A percentile compares a stretch with the other conserved stretches of the same genome.
phyloP scores from a whole-genome alignment of 2,329 filamentous ascomycete genomes.

The Fusarium phyllophilum region DNA sequence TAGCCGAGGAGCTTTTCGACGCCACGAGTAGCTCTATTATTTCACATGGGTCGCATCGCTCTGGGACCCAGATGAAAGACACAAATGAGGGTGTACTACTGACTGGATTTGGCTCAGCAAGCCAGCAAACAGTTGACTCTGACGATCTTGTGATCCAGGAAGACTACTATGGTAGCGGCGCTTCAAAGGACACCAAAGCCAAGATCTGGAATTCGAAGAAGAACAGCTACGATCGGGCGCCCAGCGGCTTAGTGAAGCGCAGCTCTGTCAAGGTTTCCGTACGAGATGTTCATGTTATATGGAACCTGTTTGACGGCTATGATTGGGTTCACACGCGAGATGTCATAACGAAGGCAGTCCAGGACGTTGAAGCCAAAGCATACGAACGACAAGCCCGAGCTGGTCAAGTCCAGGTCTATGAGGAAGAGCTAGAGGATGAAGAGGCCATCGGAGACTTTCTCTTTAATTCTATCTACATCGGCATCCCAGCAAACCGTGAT shows the following conservation, averaged over 20 bases:
- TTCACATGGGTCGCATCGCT: slow-evolving; percentile 35
- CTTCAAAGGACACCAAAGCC: slow-evolving; percentile 71
- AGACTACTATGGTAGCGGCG: slow-evolving; percentile 76
- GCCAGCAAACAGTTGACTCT: slow-evolving; percentile 60
- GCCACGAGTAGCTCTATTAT: slow-evolving; percentile 51
- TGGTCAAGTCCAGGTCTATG: slow-evolving; percentile 67
- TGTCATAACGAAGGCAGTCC: slow-evolving; percentile 86
- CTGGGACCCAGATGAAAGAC: slow-evolving; percentile 48
- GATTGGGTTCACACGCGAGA: slow-evolving; percentile 93
- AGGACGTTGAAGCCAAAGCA: slow-evolving; percentile 85
- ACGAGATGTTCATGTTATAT: slow-evolving; percentile 91
- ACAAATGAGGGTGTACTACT: slow-evolving; percentile 51
- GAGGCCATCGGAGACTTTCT: slow-evolving; percentile 92
- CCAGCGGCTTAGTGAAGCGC: slow-evolving; percentile 67
- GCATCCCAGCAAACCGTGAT: slow-evolving; percentile 86
- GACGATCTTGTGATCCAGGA: slow-evolving; percentile 78
- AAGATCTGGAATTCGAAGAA: slow-evolving; percentile 83
- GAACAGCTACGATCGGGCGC: slow-evolving; percentile 77
- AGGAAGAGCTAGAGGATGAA: slow-evolving; percentile 81
- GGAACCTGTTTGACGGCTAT: slow-evolving; percentile 98
- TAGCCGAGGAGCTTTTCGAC: slow-evolving; percentile 61
- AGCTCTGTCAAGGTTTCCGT: slow-evolving; percentile 82
- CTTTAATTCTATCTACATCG: slow-evolving; percentile 99
- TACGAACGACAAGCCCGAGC: slow-evolving; percentile 74
- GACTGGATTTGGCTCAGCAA: slow-evolving; percentile 46